These are phyloP conservation scores for Adansonia digitata DNA, from an alignment of 345 rosid species.

Conservation along the genomic window DNA sequence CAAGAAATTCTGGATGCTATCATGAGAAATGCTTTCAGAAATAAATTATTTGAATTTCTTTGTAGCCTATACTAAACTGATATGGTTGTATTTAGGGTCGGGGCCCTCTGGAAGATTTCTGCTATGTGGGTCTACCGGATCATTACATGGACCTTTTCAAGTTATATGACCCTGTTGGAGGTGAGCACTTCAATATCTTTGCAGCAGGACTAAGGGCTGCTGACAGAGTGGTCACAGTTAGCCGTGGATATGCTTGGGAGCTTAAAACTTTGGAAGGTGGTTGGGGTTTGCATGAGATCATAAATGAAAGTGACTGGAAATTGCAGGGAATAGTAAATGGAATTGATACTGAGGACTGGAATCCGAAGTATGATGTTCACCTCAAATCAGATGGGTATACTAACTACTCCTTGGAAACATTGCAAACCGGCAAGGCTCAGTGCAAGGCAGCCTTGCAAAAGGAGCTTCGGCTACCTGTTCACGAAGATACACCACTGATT, in stretches of 20 bases:
- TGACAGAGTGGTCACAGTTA: constrained; percentile 83
- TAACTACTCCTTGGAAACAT: constrained; percentile 67
- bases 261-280: constrained; percentile 88
- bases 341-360: constrained; percentile 86
- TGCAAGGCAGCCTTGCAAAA: constrained; percentile 89
- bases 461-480: constrained; percentile 78
- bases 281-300: constrained; percentile 88
- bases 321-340: constrained; percentile 88
- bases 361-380: constrained; percentile 53
- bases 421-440: constrained; percentile 63
- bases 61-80: not conserved
- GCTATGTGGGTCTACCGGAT: constrained; percentile 48
- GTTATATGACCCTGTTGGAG: constrained; percentile 83
- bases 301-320: constrained; percentile 81
- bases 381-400: constrained; percentile 79
- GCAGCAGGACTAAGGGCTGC: constrained; percentile 91
- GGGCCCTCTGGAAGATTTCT: constrained; percentile 82
- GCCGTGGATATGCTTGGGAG: constrained; percentile 94
- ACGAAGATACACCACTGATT: constrained; percentile 68
- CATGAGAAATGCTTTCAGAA: not conserved
- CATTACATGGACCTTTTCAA: constrained; percentile 71
- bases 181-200: constrained; percentile 87
- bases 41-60: constrained; percentile 3
- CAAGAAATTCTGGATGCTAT: not conserved
- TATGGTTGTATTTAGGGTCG: constrained; percentile 56